A percentile compares a stretch with the other conserved stretches of the same genome.
These are phyloP conservation scores for Ogataea ganodermae DNA, from an alignment of 805 yeast species.

Conservation along the genomic window DNA sequence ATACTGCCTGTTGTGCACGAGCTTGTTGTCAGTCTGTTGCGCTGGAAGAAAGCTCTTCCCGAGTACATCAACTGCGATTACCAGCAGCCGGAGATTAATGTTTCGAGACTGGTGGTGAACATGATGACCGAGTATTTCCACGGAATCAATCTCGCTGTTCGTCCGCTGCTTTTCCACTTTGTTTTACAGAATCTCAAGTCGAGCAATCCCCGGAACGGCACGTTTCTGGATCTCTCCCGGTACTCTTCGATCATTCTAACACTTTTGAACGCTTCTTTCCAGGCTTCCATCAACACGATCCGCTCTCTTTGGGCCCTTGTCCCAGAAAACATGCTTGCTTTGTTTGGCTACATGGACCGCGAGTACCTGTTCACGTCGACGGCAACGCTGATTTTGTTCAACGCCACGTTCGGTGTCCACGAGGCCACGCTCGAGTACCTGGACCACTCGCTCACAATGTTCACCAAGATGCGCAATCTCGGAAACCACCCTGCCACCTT, in stretches of 20 bases:
- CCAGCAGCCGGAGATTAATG: conserved; percentile 50
- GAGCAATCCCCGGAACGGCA: conserved; percentile 38
- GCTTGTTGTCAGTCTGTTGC: conserved; percentile 62
- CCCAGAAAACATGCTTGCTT: conserved; percentile 80
- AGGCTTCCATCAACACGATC: conserved; percentile 76
- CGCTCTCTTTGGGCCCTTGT: conserved; percentile 72
- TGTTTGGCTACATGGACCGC: conserved; percentile 86
- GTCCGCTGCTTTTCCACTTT: conserved; percentile 76
- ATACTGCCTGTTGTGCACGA: conserved; percentile 74
- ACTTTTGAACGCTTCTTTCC: conserved; percentile 72
- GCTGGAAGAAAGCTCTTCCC: conserved; percentile 69
- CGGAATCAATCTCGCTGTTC: conserved; percentile 75
- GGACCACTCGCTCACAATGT: conserved; percentile 69
- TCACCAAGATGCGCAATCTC: conserved; percentile 72
- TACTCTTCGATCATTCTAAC: conserved; percentile 71
- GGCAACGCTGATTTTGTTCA: conserved; percentile 69
- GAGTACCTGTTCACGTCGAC: conserved; percentile 79
- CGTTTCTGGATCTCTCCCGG: conserved; percentile 58
- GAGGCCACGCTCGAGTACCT: conserved; percentile 71
- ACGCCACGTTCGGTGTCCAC: conserved; percentile 80
- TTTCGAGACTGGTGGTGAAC: conserved; percentile 68
- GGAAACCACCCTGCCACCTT: conserved; percentile 83
- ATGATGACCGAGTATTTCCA: conserved; percentile 83
- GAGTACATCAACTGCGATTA: conserved; percentile 67
- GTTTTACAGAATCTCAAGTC: conserved; percentile 63